phyloP scores from a whole-genome alignment of 106 monocot genomes.

The Acanthochlamys bracteata region DNA sequence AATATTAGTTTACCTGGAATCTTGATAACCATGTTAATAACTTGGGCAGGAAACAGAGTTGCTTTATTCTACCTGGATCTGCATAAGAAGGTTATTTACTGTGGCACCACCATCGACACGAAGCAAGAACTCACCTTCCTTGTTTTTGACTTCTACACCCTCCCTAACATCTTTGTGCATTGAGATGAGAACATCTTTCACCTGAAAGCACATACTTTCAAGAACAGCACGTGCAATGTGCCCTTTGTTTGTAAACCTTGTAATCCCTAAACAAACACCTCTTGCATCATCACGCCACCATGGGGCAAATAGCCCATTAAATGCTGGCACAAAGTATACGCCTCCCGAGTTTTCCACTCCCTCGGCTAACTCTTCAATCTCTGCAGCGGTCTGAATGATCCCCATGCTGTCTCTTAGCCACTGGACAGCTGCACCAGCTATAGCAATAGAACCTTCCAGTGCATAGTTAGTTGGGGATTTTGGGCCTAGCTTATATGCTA shows the following conservation, averaged over 20 bases:
- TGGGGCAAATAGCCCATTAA: conserved; percentile 91
- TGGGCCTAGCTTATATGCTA: conserved; percentile 84
- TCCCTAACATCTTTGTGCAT: conserved; percentile 80
- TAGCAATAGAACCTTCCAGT: conserved; percentile 87
- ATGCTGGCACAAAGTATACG: conserved; percentile 87
- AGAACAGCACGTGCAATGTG: conserved; percentile 82
- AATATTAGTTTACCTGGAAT: too few relatives aligned
- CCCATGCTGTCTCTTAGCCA: conserved; percentile 91
- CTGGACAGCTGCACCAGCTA: conserved; percentile 96
- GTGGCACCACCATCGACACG: conserved; percentile 91
- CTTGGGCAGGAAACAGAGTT: too few relatives aligned
- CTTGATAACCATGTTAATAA: too few relatives aligned
- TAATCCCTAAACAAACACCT: conserved; percentile 69
- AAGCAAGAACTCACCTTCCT: conserved; percentile 54
- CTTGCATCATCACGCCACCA: conserved; percentile 98
- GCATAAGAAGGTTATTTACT: conserved; percentile 89
- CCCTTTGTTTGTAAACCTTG: conserved; percentile 66
- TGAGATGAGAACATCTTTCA: conserved; percentile 80
- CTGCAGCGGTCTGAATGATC: conserved; percentile 44
- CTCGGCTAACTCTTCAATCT: conserved; percentile 57
- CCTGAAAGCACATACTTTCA: conserved; percentile 96
- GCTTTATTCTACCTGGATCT: conserved; percentile 56
- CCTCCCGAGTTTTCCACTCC: conserved; percentile 70
- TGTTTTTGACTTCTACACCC: conserved; percentile 18
- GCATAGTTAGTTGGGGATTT: conserved; percentile 55